A percentile compares a stretch with the other conserved stretches of the same genome.
These are phyloP conservation scores for Tylopilus sp. DNA, from an alignment of 768 basidiomycete genomes.

Conservation along the genomic window DNA sequence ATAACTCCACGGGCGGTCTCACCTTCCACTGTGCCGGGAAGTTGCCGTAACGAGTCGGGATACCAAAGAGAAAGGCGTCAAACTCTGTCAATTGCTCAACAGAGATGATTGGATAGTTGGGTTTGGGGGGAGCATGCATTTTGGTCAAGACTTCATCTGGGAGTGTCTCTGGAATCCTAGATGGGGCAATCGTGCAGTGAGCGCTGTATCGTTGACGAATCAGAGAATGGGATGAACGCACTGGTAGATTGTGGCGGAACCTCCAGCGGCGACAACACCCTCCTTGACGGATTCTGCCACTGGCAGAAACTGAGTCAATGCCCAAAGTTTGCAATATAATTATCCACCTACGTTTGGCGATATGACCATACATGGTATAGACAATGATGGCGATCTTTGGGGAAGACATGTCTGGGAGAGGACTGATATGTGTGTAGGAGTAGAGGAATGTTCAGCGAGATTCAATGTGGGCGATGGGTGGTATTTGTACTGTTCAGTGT, in stretches of 20 bases:
- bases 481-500: slow-evolving; percentile 7
- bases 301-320: slow-evolving; percentile 27
- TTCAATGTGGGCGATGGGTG: background rate
- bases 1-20: no score
- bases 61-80: slow-evolving; percentile 43
- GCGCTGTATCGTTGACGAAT: background rate
- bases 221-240: slow-evolving; percentile 28
- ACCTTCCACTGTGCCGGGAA: slow-evolving; percentile 62
- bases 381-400: slow-evolving; percentile 63
- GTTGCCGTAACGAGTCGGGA: slow-evolving; percentile 44
- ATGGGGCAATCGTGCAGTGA: background rate
- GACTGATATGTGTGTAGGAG: background rate
- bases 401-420: slow-evolving; percentile 39
- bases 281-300: slow-evolving; percentile 58
- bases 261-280: slow-evolving; percentile 49
- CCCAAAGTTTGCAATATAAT: background rate
- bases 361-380: slow-evolving; percentile 74
- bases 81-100: slow-evolving; percentile 16
- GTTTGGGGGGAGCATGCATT: slow-evolving; percentile 70
- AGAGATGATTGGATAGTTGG: slow-evolving; percentile 42
- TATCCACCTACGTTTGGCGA: slow-evolving; percentile 54
- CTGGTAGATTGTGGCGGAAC: slow-evolving; percentile 53
- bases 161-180: slow-evolving; percentile 78
- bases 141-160: slow-evolving; percentile 58
- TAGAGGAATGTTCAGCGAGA: background rate